Conservation (phyloP, 495 filamentous ascomycete genomes). For the Annulohypoxylon bovei region DNA sequence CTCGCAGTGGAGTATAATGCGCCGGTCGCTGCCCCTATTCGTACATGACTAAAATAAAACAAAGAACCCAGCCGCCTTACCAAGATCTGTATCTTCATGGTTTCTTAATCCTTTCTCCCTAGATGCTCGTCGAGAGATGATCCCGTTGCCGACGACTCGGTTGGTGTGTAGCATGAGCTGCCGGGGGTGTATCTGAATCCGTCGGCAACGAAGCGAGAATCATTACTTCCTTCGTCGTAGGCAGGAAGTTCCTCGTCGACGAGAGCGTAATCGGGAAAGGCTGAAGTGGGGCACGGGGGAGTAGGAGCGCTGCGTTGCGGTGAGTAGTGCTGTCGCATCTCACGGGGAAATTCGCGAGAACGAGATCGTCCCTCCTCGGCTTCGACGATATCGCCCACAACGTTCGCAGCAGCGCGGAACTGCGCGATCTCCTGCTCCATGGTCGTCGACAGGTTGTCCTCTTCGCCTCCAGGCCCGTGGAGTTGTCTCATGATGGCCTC, state of each 20-base stretch:
- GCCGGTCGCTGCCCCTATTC: not conserved
- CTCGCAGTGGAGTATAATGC: not conserved
- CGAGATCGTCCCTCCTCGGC: conserved; percentile 53
- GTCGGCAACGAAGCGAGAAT: conserved; percentile 46
- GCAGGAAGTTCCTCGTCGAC: conserved; percentile 51
- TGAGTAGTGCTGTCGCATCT: conserved; percentile 17
- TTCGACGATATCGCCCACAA: conserved; percentile 58
- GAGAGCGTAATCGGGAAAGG: conserved; percentile 44
- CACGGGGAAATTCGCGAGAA: conserved; percentile 11
- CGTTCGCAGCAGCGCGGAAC: conserved; percentile 56
- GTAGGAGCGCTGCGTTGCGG: conserved; percentile 23
- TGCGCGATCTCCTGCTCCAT: conserved; percentile 60
- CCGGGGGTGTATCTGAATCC: conserved; percentile 51
- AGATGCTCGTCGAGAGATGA: conserved; percentile 46
- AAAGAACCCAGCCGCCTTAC: not conserved
- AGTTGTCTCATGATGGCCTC: conserved; percentile 43
- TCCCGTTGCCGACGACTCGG: conserved; percentile 24
- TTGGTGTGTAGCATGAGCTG: conserved; percentile 33
- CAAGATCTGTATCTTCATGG: not conserved
- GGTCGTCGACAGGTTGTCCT: conserved; percentile 44
- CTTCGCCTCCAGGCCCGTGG: conserved; percentile 33
- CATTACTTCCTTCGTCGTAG: conserved; percentile 48
- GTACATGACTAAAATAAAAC: not conserved
- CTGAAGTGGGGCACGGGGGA: conserved; percentile 43
- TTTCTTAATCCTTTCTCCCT: conserved; percentile 37